Evolutionary conservation across 768 basidiomycete species (phyloP).

Genomic region (Coprinopsis strossmayeri): DNA sequence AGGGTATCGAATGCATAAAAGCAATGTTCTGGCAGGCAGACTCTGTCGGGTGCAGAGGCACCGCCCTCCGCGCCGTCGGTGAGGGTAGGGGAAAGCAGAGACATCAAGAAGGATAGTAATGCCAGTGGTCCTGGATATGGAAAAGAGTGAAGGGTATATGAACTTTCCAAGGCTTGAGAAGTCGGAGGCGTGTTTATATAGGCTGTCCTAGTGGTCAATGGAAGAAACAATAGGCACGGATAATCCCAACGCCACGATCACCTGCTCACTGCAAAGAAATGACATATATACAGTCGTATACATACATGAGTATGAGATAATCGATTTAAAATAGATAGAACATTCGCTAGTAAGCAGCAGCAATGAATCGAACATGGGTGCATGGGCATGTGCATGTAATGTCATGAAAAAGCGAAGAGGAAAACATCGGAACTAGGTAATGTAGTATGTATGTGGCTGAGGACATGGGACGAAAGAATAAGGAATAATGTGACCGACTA

Average conservation of each 20-base stretch:
- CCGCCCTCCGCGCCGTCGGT: neutral
- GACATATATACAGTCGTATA: conserved; percentile 23
- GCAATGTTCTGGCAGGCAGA: conserved; percentile 70
- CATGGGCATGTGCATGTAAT: conserved; percentile 6
- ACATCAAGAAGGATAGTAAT: neutral
- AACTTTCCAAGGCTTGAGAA: conserved; percentile 34
- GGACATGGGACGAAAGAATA: conserved; percentile 10
- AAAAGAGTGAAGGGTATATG: conserved; percentile 46
- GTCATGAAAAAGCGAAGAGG: neutral
- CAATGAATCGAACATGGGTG: conserved; percentile 11
- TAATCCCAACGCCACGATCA: too few relatives aligned
- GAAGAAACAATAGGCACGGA: too few relatives aligned
- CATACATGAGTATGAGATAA: conserved; percentile 32
- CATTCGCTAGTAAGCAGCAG: conserved; percentile 23
- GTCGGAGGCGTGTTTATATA: neutral
- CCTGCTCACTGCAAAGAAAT: neutral
- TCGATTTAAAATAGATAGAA: conserved; percentile 40
- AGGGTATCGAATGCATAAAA: conserved; percentile 78
- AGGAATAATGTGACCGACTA: conserved; percentile 8
- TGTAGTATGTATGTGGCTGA: conserved; percentile 12
- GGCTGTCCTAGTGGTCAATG: too few relatives aligned
- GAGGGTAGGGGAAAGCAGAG: conserved; percentile 6
- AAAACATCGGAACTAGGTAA: conserved; percentile 14
- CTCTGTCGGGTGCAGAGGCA: conserved; percentile 26
- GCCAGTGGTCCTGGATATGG: conserved; percentile 16